Evolutionary conservation across 495 filamentous ascomycete genomes (phyloP).

Genomic region (Penicillium coprophilum): DNA sequence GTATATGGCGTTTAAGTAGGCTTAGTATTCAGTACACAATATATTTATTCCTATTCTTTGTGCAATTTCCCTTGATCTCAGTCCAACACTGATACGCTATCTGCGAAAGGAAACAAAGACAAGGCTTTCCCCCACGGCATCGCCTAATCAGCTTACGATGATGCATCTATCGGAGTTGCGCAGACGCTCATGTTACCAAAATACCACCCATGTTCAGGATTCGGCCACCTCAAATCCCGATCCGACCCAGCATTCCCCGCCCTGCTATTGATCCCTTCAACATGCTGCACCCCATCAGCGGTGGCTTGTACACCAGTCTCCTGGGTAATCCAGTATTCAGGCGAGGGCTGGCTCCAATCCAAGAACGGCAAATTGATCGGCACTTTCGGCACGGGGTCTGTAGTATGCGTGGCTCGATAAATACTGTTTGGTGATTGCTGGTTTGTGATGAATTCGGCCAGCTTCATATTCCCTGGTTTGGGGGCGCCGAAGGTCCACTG

Average conservation of each 20-base stretch:
- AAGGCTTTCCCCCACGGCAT: neutral
- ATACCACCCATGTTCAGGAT: slow-evolving; percentile 45
- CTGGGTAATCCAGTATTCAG: slow-evolving; percentile 59
- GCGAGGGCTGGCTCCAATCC: slow-evolving; percentile 58
- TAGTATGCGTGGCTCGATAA: slow-evolving; percentile 63
- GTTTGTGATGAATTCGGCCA: slow-evolving; percentile 52
- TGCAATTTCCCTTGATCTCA: neutral
- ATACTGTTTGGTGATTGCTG: slow-evolving; percentile 35
- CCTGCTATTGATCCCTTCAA: slow-evolving; percentile 5
- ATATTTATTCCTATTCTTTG: neutral
- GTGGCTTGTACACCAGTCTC: neutral
- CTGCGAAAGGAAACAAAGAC: neutral
- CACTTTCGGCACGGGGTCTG: slow-evolving; percentile 61
- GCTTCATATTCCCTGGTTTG: slow-evolving; percentile 55
- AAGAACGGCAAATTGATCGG: slow-evolving; percentile 46
- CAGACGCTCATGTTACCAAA: slow-evolving; percentile 30
- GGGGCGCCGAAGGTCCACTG: slow-evolving; percentile 66
- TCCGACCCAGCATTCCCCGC: slow-evolving; percentile 30
- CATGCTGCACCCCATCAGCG: neutral
- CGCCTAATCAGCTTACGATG: neutral
- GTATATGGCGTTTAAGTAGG: neutral
- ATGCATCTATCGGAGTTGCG: neutral
- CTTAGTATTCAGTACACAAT: neutral
- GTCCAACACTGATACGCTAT: neutral
- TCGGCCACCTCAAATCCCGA: slow-evolving; percentile 16